Evolutionary conservation across 805 yeast species (phyloP), one percentile per base, ranked within the genome.

Genomic region (Sugiyamaella floridensis): DNA sequence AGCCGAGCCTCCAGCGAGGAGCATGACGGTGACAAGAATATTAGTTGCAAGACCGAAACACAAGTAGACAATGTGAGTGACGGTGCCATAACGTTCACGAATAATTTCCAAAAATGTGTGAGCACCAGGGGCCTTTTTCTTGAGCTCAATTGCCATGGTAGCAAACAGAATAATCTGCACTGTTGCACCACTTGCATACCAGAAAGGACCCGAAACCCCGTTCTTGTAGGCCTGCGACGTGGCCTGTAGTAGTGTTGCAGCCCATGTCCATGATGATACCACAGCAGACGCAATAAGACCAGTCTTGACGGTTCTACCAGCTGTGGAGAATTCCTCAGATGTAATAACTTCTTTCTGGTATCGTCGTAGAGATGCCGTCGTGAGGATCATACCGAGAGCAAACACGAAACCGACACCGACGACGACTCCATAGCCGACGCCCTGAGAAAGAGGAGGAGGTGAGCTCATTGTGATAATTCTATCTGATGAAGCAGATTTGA

Each of bases 201-300:
- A 85, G 64, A 77, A 82, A 12, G 92, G 85, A 47, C 95, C 96
- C 34, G 83, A 71, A 6, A 90, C 79, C 62, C 98, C 98, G 53
- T 81, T 75, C 43, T 72, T 72, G 68, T 86, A 89, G 19, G 87
- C 87, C 66, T 85, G 89, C 18, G 95, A 80, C 0, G 95, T 80
- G 2, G 89, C 81, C 40, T 82, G 82, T 32, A 86, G 72, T 47
- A 86, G 70, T 1, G 95, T 86, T 2, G 89, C 87, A n/a, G 86
- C 86, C 89, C 89, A 84, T 9, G 97, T 89, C 98, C 98, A 90
- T 8, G 92, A 83, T 11, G 92, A 83, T 8, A 89, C 96, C 29
- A 90, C 97, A 7, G 96, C 96, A 7, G 95, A 83, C 4, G 92
- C 83, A 56, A 89, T 84, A 59, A 90, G 74, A 47, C 93, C 93